Conservation (phyloP, 352 stramenopile species). For the Globisporangium nagaii region DNA sequence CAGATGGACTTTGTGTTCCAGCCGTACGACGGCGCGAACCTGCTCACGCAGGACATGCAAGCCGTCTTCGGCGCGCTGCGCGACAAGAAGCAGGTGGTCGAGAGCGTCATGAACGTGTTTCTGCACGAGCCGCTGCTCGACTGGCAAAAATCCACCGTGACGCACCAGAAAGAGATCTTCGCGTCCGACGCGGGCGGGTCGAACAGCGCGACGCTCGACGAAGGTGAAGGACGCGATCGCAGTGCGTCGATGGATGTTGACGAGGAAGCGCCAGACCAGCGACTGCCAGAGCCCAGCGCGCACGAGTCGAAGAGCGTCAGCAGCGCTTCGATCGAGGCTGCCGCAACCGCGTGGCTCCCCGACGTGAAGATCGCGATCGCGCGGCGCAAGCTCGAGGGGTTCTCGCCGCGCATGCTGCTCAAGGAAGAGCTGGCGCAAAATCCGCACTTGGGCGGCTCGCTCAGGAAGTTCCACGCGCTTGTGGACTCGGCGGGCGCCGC, state of each 20-base stretch:
- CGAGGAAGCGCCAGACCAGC: conserved; percentile 8
- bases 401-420: conserved; percentile 59
- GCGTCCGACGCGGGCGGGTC: conserved; percentile 5
- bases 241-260: conserved; percentile 24
- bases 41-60: conserved; percentile 82
- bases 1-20: conserved; percentile 70
- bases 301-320: not conserved
- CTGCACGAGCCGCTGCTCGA: conserved; percentile 89
- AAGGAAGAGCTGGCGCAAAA: conserved; percentile 78
- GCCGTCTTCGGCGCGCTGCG: conserved; percentile 78
- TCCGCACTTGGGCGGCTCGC: conserved; percentile 41
- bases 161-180: conserved; percentile 56
- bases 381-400: conserved; percentile 64
- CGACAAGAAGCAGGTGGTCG: conserved; percentile 73
- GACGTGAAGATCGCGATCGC: conserved; percentile 77
- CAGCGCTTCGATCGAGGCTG: not conserved
- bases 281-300: conserved; percentile 3
- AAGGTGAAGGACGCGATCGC: not conserved
- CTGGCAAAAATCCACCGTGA: conserved; percentile 77
- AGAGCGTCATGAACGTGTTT: conserved; percentile 90
- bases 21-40: conserved; percentile 58
- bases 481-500: conserved; percentile 31
- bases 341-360: conserved; percentile 45
- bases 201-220: conserved; percentile 12
- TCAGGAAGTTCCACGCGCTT: conserved; percentile 51